Base-by-base conservation (phyloP, 768 basidiomycete species). In the Dacryopinax spathularia region DNA sequence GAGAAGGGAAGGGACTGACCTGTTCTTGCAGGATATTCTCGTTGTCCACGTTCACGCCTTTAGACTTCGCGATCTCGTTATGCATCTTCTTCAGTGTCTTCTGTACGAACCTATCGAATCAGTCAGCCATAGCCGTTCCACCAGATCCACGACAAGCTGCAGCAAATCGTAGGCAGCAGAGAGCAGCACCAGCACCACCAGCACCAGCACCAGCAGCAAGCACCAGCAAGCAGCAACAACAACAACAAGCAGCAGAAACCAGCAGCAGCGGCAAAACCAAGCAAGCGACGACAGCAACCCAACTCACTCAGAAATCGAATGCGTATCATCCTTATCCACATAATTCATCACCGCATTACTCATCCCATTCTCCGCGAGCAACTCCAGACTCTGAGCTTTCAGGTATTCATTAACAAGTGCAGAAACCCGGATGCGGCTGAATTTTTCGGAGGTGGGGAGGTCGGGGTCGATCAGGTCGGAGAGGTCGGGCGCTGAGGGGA, bases 291-390 rank as follows among this genome's bases (percentile, higher is more conserved):
- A 16, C 7, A 39, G 7, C 25, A 18, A 4, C 34, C n/a, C 15
- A 2, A 81, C 88, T 67, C 67, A 93, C 92, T 78, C 81, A 67
- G 85, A 82, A 71, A 99, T 95, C 9, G 95, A 91, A 77, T 93
- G 89, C 31, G 83, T 85, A 73, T 96, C 93, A 70, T 97, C 95
- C 79, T 99, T 99, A 73, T 97, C 94, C 65, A 99, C 94, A 75
- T 89, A 98, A 74, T 86, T 81, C 77, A 90, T 86, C 61, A 99
- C 93, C 5, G 96, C 96, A 72, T 93, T 89, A 37, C 86, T 87
- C 88, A 99, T 89, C 27, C 88, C 92, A 39, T 80, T 79, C 75
- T 96, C 93, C 1, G 88, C 90, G 18, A 98, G 76, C 60, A 98
- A 75, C 76, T 96, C 92, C 70, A 98, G 75, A 72, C 94, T 90